Conservation (phyloP, 2,329 filamentous ascomycete genomes). For the Magnaporthales sp. region DNA sequence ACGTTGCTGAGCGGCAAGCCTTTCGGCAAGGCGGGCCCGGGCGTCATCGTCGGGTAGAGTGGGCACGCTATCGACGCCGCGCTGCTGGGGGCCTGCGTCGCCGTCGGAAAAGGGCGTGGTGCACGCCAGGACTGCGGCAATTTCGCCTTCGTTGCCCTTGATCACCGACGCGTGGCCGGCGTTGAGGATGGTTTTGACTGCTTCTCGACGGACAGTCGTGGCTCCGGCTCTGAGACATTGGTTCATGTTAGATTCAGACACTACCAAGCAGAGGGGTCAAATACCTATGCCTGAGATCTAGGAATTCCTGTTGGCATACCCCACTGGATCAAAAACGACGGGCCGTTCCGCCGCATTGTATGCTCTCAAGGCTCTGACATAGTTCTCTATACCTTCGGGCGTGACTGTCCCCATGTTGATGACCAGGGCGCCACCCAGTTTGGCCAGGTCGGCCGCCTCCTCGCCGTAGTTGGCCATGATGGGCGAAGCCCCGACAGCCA, state of each 20-base stretch:
- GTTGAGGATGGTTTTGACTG: slow-evolving; percentile 62
- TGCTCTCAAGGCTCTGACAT: slow-evolving; percentile 63
- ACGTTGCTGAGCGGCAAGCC: slow-evolving; percentile 58
- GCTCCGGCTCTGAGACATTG: slow-evolving; percentile 55
- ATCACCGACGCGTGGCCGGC: slow-evolving; percentile 77
- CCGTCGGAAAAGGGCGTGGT: slow-evolving; percentile 12
- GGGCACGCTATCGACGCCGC: slow-evolving; percentile 69
- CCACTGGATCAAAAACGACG: slow-evolving; percentile 82
- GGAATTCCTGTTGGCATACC: slow-evolving; percentile 33
- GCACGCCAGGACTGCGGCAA: slow-evolving; percentile 53
- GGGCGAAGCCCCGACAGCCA: slow-evolving; percentile 76
- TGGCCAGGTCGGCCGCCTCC: slow-evolving; percentile 74
- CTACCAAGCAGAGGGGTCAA: background rate
- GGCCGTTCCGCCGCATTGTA: slow-evolving; percentile 74
- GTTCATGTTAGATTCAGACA: background rate
- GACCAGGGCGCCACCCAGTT: slow-evolving; percentile 68
- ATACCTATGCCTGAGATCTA: background rate
- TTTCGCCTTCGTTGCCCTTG: slow-evolving; percentile 91
- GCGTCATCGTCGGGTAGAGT: slow-evolving; percentile 36
- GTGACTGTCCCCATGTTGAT: slow-evolving; percentile 95
- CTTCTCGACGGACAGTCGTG: slow-evolving; percentile 61
- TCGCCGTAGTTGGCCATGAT: slow-evolving; percentile 89
- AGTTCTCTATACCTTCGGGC: slow-evolving; percentile 62
- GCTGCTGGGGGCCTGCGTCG: slow-evolving; percentile 45
- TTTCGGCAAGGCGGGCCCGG: slow-evolving; percentile 53